phyloP scores from a whole-genome alignment of 2,329 filamentous ascomycete species.

The Diplodia corticola region DNA sequence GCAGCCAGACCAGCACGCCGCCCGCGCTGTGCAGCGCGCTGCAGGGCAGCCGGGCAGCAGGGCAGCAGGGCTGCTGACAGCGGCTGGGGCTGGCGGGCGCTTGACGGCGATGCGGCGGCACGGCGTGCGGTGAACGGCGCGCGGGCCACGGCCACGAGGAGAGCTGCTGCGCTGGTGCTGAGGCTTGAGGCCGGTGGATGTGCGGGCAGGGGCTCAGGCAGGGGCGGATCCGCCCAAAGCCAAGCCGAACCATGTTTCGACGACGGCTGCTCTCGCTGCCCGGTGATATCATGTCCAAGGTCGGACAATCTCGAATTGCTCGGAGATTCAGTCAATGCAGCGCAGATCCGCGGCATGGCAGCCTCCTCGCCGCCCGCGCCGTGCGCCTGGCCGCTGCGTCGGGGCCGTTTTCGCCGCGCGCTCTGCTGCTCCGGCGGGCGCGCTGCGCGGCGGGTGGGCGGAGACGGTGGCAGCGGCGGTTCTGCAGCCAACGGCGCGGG shows the following conservation, averaged over 20 bases:
- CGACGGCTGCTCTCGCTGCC: slow-evolving; percentile 9
- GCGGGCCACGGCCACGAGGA: slow-evolving; percentile 17
- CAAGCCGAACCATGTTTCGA: slow-evolving; percentile 21
- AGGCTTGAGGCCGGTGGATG: slow-evolving; percentile 16
- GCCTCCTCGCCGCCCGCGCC: not conserved
- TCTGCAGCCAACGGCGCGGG: not conserved
- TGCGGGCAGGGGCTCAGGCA: slow-evolving; percentile 17
- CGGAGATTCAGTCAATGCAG: slow-evolving; percentile 22
- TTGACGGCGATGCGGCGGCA: not conserved
- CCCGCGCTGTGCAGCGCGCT: not conserved
- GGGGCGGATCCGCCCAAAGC: slow-evolving; percentile 16
- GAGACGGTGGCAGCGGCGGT: not conserved
- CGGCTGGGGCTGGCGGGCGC: not conserved
- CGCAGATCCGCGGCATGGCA: slow-evolving; percentile 13
- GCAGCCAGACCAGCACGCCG: not conserved
- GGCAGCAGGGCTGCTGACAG: not conserved
- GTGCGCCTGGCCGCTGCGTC: not conserved
- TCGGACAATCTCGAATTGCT: slow-evolving; percentile 19
- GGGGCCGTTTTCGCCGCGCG: not conserved
- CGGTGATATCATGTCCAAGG: slow-evolving; percentile 14
- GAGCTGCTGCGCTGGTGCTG: not conserved
- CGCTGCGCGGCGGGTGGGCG: not conserved
- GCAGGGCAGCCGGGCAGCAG: too few relatives aligned
- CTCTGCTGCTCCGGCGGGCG: not conserved
- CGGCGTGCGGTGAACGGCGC: not conserved